Base-by-base conservation (phyloP, 305 asterid genomes). In the Rubia balearica region DNA sequence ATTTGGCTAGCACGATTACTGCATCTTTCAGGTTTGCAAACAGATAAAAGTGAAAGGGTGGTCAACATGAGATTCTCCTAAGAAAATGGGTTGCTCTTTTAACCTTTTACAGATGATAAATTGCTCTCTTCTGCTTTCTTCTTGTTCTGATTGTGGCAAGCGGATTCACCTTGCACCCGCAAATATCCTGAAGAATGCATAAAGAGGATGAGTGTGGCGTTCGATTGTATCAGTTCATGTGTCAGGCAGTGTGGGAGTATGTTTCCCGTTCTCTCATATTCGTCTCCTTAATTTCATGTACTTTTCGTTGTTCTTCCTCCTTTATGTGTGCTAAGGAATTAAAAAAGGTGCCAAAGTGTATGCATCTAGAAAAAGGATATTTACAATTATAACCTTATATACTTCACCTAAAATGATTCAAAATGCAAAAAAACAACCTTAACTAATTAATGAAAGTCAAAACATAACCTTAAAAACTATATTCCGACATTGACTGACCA, bases 101-200 rank as follows among this genome's bases (percentile, higher is more conserved):
- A 30, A 30, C 33, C 33, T 30, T 30, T 30, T 30, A 30, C 33
- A 30, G 33, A n/a, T n/a, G n/a, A n/a, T n/a, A n/a, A n/a, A n/a
- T n/a, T n/a, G 56, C 56, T 38, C 21, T 57, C 36, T 55, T 57
- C 11, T 70, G 7, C 51, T 27, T 70, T 53, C 56, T 57, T 42
- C 57, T 70, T 42, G 45, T 41, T 40, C 11, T 70, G 22, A 17
- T 56, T 43, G 38, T 12, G n/a, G n/a, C 56, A 72, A 41, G 63
- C 70, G 12, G 72, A 68, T 24, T 38, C 70, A 13, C 70, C 70
- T 12, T 72, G 43, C 70, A 8, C 43, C 30, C 16, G 40, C 16
- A 8, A 19, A 19, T 68, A 62, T 33, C 62, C 71, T 6, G 7
- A 46, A 0, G 22, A 14, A 17, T 67, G 71, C 38, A 0, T n/a